Evolutionary conservation across 2,329 filamentous ascomycete genomes (phyloP), one percentile per base, ranked within the genome.

Genomic region (Ceratocystis alfenasii): DNA sequence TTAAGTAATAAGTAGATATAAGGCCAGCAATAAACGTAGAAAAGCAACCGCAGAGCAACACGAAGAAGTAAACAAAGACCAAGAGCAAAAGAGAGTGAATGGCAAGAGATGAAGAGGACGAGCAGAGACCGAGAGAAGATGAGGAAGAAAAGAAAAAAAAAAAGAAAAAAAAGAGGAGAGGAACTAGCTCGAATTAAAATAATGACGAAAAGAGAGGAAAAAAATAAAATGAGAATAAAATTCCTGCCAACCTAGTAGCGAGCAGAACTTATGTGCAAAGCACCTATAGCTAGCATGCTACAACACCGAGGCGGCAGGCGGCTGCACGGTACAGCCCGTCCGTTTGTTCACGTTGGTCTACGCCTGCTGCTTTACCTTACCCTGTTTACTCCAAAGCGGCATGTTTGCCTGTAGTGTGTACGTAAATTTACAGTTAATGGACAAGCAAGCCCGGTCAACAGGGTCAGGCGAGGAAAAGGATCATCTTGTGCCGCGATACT

Each of bases 171-270:
- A 25, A 46, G 36, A 25, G 41, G 17, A 2, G 25, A 33, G 59
- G 63, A 36, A 64, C 36, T 5, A n/a, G 48, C 30, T 25, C 3
- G 17, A 41, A 65, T 45, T 62, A 66, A 66, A 55, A 62, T n/a
- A 44, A 55, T 53, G 28, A 50, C n/a, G 44, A 62, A 55, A 6
- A 53, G 20, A 48, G 25, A 41, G 30, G 28, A 30, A 41, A 6
- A 64, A 44, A 8, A 55, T n/a, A 33, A 17, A 48, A 25, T 25
- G 20, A 36, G 15, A 44, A 62, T 36, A 62, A 15, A 50, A 22
- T 10, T 22, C n/a, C 17, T 7, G 17, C 3, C 48, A 22, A 10
- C 48, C n/a, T 10, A 50, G n/a, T 22, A 22, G 20, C 7, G 20
- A 22, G n/a, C 10, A 41, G 36, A 15, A 48, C 36, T 48, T 48